Evolutionary conservation across 2,329 filamentous ascomycete genomes (phyloP).

Genomic region (Aspergillus awamori): DNA sequence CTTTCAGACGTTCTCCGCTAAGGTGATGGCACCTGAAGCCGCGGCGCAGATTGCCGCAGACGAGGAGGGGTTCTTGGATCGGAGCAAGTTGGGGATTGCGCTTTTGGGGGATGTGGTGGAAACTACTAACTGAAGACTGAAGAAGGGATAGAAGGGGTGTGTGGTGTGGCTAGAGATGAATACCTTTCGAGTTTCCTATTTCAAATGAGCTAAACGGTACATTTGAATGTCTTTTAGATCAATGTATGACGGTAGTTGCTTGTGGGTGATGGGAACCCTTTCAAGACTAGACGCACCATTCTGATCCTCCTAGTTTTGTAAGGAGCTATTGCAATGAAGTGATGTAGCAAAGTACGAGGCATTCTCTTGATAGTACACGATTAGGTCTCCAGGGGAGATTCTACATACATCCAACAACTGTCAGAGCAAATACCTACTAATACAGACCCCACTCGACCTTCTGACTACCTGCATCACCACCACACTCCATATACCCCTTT

Average conservation of each 20-base stretch:
- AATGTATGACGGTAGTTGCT: too few species aligned
- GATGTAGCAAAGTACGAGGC: too few species aligned
- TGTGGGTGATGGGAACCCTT: too few species aligned
- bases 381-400: too few species aligned
- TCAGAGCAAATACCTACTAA: background rate
- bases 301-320: too few species aligned
- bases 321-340: too few species aligned
- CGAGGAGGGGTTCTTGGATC: constrained; percentile 28
- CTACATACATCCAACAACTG: background rate
- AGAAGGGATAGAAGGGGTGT: too few species aligned
- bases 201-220: too few species aligned
- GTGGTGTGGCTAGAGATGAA: rapidly evolving
- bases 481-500: background rate
- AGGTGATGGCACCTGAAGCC: constrained; percentile 18
- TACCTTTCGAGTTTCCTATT: too few species aligned
- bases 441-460: constrained; percentile 2
- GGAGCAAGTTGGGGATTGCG: constrained; percentile 8
- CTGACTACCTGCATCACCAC: background rate
- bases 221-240: too few species aligned
- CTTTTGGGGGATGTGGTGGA: constrained; percentile 1
- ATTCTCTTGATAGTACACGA: too few species aligned
- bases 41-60: constrained; percentile 25
- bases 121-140: background rate
- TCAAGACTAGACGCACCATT: too few species aligned
- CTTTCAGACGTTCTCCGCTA: constrained; percentile 20